Base-by-base conservation (phyloP, 2,329 filamentous ascomycete genomes). In the Sordariomycetes sp. region DNA sequence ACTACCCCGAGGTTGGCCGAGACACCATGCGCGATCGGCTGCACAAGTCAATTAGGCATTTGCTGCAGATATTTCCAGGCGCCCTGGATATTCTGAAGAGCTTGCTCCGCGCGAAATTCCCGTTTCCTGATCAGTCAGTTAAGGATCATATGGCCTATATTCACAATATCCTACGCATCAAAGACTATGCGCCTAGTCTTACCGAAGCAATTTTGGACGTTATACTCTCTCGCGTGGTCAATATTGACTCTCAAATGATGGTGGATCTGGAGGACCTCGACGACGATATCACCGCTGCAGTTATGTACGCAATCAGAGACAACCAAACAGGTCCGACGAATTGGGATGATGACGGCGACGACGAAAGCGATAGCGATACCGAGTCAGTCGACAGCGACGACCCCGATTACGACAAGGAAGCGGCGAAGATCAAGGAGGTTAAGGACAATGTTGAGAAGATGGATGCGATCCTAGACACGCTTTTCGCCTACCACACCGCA, bases 181-280 rank as follows among this genome's bases (percentile, higher is more conserved):
- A 82, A 34, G 70, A 77, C 32, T 94, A 94, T 51, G 75, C 82
- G 2, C 80, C 86, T 0, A 79, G 84, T 39, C 63, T 95, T 23
- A 80, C 81, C 40, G 75, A 82, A 7, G 84, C 93, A 40, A 78
- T 96, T 17, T 70, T 94, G 42, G 79, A 86, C 36, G 64, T 94
- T 10, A 82, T 96, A 31, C 82, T 87, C 27, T 83, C 90, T 46
- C 80, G 85, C 41, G 70, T 96, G 7, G 86, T 96, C 49, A 92
- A 92, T 58, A 85, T 96, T 38, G 92, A 98, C 53, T 86, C 94
- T 2, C 85, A 95, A 53, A 92, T 96, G 57, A 90, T 95, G 58
- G 75, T 88, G 32, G 88, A 96, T 49, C 66, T 96, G 48, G 87
- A 96, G 42, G 88, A 96, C 46, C 64, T 94, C 40, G 90, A 95